A percentile compares a stretch with the other conserved stretches of the same genome.
These are phyloP conservation scores for Wolfiporia cocos DNA, from an alignment of 1,284 basidiomycete genomes.

Conservation along the genomic window DNA sequence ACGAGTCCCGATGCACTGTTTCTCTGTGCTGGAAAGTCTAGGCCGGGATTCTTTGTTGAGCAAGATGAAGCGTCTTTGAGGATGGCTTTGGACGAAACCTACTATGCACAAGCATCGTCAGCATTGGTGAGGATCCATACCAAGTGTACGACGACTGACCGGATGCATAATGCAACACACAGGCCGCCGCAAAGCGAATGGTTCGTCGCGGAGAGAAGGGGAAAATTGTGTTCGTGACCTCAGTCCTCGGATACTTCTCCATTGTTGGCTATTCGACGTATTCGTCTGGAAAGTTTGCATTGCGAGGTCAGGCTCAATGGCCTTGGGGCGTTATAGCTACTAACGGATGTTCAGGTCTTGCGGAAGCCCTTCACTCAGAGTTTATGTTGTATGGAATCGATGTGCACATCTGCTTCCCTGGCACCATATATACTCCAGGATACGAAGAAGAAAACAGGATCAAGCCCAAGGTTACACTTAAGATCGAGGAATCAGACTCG, in stretches of 20 bases:
- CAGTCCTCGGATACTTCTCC: conserved; percentile 77
- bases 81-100: conserved; percentile 55
- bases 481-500: conserved; percentile 78
- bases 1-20: conserved; percentile 70
- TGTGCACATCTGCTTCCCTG: conserved; percentile 86
- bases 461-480: conserved; percentile 77
- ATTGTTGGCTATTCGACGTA: conserved; percentile 86
- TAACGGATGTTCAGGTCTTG: conserved; percentile 52
- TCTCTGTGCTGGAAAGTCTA: conserved; percentile 68
- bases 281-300: conserved; percentile 84
- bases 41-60: conserved; percentile 73
- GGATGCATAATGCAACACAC: too few species aligned
- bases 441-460: conserved; percentile 75
- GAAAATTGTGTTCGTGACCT: conserved; percentile 81
- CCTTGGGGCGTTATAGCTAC: background rate
- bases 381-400: conserved; percentile 74
- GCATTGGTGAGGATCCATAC: conserved; percentile 55
- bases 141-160: too few species aligned
- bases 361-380: conserved; percentile 83
- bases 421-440: conserved; percentile 81
- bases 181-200: conserved; percentile 75
- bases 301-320: conserved; percentile 56
- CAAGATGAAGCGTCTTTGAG: conserved; percentile 53
- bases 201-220: conserved; percentile 47
- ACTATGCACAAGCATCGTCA: conserved; percentile 75